phyloP scores from a whole-genome alignment of 345 rosid genomes.

The Trapa bicornis region DNA sequence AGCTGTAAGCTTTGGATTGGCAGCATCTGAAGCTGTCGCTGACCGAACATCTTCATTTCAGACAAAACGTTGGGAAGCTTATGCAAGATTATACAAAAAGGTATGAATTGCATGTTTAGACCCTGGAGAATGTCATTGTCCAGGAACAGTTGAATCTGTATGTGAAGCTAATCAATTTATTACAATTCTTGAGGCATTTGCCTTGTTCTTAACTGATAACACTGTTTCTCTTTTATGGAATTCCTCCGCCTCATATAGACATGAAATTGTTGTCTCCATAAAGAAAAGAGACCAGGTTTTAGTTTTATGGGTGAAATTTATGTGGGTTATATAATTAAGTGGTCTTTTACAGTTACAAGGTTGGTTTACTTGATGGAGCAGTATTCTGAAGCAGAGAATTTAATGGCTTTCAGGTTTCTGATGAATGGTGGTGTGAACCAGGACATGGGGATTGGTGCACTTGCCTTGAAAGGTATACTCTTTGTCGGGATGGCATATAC shows the following conservation, averaged over 20 bases:
- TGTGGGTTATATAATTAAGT: background rate
- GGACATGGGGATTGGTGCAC: constrained; percentile 81
- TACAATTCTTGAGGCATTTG: background rate
- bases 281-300: background rate
- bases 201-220: background rate
- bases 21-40: constrained; percentile 65
- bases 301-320: background rate
- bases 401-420: constrained; percentile 37
- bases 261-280: background rate
- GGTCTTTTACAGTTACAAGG: background rate
- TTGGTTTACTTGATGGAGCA: background rate
- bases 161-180: background rate
- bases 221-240: background rate
- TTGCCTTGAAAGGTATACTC: constrained; percentile 53
- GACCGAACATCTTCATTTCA: constrained; percentile 54
- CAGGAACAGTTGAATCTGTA: background rate
- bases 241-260: background rate
- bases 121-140: background rate
- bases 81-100: constrained; percentile 59
- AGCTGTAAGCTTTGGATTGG: constrained; percentile 62
- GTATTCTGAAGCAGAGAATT: background rate
- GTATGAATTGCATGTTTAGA: constrained; percentile 10
- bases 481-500: constrained; percentile 66
- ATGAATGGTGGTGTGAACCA: constrained; percentile 75
- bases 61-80: constrained; percentile 58